These are phyloP conservation scores for Calonectria pseudoreteaudii DNA, from an alignment of 2,329 filamentous ascomycete species.

Conservation along the genomic window DNA sequence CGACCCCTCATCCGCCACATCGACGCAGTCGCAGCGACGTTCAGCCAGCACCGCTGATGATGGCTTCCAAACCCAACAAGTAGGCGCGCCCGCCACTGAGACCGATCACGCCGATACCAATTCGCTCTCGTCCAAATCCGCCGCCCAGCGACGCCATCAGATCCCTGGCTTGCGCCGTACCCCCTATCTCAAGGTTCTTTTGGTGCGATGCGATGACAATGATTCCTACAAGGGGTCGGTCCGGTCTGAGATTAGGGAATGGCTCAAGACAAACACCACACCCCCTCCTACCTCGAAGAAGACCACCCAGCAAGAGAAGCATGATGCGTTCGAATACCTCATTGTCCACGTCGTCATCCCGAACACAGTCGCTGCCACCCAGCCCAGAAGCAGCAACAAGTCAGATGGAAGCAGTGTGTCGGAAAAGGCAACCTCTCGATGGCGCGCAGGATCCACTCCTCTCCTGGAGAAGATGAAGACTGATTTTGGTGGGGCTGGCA, in stretches of 20 bases:
- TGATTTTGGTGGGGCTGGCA: slow-evolving; percentile 85
- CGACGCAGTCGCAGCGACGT: slow-evolving; percentile 45
- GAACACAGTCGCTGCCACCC: slow-evolving; percentile 83
- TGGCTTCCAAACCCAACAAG: slow-evolving; percentile 70
- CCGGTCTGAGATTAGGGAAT: slow-evolving; percentile 85
- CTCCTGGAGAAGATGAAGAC: slow-evolving; percentile 89
- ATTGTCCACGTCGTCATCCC: slow-evolving; percentile 93
- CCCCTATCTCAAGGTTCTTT: slow-evolving; percentile 90
- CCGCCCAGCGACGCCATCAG: slow-evolving; percentile 78
- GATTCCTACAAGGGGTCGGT: slow-evolving; percentile 89
- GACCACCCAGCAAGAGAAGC: slow-evolving; percentile 82
- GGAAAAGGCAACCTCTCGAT: slow-evolving; percentile 80
- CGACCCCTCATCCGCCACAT: slow-evolving; percentile 54
- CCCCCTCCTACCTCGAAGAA: slow-evolving; percentile 67
- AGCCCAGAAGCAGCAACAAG: slow-evolving; percentile 74
- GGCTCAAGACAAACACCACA: slow-evolving; percentile 84
- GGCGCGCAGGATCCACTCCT: slow-evolving; percentile 83
- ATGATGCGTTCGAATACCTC: slow-evolving; percentile 97
- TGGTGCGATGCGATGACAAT: slow-evolving; percentile 94
- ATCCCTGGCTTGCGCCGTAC: slow-evolving; percentile 94
- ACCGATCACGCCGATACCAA: slow-evolving; percentile 53
- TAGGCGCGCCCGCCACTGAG: slow-evolving; percentile 56
- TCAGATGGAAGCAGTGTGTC: slow-evolving; percentile 63
- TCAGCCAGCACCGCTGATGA: slow-evolving; percentile 60
- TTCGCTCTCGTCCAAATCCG: slow-evolving; percentile 48